Evolutionary conservation across 129 eudicot species (phyloP), one percentile per base, ranked within the genome.

Genomic region (Escallonia rubra): DNA sequence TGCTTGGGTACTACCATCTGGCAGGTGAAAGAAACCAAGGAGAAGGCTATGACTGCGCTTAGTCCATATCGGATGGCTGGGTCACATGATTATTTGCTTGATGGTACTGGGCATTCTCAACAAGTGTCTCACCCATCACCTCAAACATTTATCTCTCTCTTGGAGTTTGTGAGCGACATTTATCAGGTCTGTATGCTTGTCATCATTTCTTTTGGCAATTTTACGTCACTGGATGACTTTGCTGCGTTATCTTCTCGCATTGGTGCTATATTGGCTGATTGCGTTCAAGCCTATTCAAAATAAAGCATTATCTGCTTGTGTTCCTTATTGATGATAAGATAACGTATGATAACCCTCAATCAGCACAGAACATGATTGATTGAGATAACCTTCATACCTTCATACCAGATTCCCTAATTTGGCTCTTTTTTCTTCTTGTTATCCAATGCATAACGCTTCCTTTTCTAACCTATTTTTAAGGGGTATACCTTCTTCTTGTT

Each of bases 161-260:
- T 93, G 68, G 98, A 86, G 88, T 93, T 93, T 82, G 87, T 93
- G 74, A 84, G 98, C 78, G 96, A 89, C 78, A 82, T 93, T 57
- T 89, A 93, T 80, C 89, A 93, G 98, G 98, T 86, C 45, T 39
- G 84, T 64, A 11, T 49, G 48, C 45, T 62, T 55, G 41, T 34
- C 43, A 61, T 40, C 43, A 68, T 63, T 54, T 4, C 41, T 41
- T 43, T 12, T 13, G 15, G 9, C 41, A 61, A 10, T 42, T 61
- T 40, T 3, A n/a, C 8, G 11, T 55, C 10, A 42, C 47, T 16
- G 9, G 14, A 10, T 5, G 50, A 23, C 39, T 50, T 55, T 56
- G 9, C 53, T 8, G 15, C 41, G 3, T 67, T 10, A 15, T 52
- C 62, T 43, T 58, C 14, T 43, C 6, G 15, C 42, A 44, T 2